phyloP scores from a whole-genome alignment of 768 basidiomycete genomes.

The Antrodiella citrinella region DNA sequence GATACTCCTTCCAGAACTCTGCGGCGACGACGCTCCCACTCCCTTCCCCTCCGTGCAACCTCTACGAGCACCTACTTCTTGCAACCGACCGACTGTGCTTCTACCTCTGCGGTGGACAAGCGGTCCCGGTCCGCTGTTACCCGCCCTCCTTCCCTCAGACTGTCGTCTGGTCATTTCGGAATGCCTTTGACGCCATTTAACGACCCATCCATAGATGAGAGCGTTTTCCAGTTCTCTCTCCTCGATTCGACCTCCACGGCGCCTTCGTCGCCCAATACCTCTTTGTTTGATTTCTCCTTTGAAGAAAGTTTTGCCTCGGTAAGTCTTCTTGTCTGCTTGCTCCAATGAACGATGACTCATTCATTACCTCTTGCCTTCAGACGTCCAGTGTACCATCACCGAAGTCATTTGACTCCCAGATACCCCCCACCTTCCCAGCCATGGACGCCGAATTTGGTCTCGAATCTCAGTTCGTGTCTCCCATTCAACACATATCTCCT shows the following conservation, averaged over 20 bases:
- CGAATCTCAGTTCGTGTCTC: neutral
- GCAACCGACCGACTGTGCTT: constrained; percentile 8
- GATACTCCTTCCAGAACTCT: constrained; percentile 1
- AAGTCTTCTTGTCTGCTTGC: neutral
- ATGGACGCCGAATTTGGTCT: neutral
- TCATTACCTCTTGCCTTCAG: neutral
- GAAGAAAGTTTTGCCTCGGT: neutral
- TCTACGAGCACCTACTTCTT: constrained; percentile 11
- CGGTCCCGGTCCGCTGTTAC: constrained; percentile 2
- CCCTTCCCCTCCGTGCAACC: neutral
- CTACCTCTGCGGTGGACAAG: constrained; percentile 5
- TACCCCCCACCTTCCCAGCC: neutral
- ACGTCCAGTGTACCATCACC: neutral
- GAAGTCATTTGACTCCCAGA: neutral
- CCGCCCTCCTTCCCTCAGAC: neutral
- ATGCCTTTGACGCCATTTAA: neutral
- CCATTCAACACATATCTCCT: neutral
- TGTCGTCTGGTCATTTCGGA: neutral
- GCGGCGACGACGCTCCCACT: constrained; percentile 10
- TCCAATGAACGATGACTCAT: neutral
- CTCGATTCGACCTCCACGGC: neutral
- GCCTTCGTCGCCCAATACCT: neutral
- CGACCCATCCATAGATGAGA: neutral
- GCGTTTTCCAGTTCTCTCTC: neutral
- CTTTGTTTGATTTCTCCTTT: neutral